phyloP scores from a whole-genome alignment of 2,329 filamentous ascomycete genomes.

The Trichoderma harzianum region DNA sequence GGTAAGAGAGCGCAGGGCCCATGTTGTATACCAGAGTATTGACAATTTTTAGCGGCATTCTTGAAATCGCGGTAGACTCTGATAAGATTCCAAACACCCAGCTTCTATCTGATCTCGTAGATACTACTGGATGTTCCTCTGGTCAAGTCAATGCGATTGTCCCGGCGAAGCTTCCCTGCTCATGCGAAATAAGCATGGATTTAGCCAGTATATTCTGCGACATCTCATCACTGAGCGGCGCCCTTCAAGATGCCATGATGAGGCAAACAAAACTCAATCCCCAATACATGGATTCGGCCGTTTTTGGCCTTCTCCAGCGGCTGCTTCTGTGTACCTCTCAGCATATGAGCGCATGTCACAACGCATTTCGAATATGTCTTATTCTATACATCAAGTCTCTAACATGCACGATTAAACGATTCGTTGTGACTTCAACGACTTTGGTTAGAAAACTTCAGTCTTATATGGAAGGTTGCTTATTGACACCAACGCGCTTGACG shows the following conservation, averaged over 20 bases:
- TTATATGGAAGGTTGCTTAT: background rate
- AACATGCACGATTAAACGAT: background rate
- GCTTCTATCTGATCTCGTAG: background rate
- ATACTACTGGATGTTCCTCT: background rate
- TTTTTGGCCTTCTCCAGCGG: background rate
- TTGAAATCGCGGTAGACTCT: background rate
- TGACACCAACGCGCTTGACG: background rate
- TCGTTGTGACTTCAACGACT: background rate
- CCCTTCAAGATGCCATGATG: background rate
- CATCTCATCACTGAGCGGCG: background rate
- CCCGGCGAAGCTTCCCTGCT: background rate
- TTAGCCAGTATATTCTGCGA: background rate
- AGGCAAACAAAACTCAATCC: background rate
- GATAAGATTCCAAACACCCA: background rate
- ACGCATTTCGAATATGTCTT: background rate
- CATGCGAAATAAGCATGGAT: background rate
- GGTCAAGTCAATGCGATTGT: no score
- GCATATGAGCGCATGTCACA: background rate
- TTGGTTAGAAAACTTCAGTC: background rate
- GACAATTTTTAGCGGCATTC: background rate
- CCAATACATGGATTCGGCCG: background rate
- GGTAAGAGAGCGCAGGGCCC: background rate
- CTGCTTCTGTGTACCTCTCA: background rate
- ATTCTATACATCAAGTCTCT: background rate
- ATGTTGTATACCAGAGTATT: no score